Evolutionary conservation across 2,329 filamentous ascomycete species (phyloP), one percentile per base, ranked within the genome.

Genomic region (Esteya vermicola): DNA sequence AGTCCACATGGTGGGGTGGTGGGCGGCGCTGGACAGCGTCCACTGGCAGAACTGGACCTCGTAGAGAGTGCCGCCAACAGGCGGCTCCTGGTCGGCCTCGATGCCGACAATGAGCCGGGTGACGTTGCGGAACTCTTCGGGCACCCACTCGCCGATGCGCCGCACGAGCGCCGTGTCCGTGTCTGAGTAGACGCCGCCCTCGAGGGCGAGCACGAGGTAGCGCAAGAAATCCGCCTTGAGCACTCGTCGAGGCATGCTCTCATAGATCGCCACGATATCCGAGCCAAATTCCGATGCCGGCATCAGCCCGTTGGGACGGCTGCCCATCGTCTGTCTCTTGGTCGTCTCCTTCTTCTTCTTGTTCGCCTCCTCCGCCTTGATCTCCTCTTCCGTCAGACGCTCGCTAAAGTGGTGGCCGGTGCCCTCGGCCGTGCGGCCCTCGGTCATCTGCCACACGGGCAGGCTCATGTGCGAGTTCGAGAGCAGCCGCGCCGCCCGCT

Each of bases 81-180:
- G 47, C 36, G 47, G 47, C 21, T 35, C 38, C n/a, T 32, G 43
- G 40, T 58, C 56, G 22, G 50, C 55, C 40, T 59, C 56, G 39
- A 57, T 50, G 9, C 55, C 55, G 19, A 58, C 47, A 12, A 58
- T 40, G n/a, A 56, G 49, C 4, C 46, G 46, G 3, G 48, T 47
- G 3, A 33, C 19, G 36, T 44, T 39, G 16, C 47, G 46, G 20
- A 50, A 26, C 9, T 36, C n/a, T 12, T 38, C 34, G 7, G 51
- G 51, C 4, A 55, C 44, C 53, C 53, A 56, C 9, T 45, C 36
- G 32, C 66, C 54, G 35, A 75, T 54, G 0, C 70, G 64, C 20
- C 33, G 53, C 12, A 67, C 67, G 48, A 75, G 20, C 3, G 26
- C n/a, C 12, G 75, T 72, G 50, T 77, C 73, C 33, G 73, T 72